These are phyloP conservation scores for Harringtonia lauricola DNA, from an alignment of 2,329 filamentous ascomycete species.

Conservation along the genomic window DNA sequence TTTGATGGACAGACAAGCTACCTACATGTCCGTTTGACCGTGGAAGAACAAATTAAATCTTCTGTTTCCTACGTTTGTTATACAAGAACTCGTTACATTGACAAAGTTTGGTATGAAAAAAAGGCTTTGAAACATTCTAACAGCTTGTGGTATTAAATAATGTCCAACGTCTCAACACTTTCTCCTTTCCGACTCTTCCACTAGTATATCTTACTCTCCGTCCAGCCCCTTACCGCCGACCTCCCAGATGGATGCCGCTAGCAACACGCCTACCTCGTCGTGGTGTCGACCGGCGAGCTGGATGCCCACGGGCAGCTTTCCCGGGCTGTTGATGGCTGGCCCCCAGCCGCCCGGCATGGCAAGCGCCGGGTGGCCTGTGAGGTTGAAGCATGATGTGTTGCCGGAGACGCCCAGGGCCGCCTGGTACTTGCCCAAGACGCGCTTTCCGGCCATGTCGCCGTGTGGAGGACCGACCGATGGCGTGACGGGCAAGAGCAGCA, in stretches of 20 bases:
- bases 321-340: constrained; percentile 8
- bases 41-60: too few species aligned
- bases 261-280: constrained; percentile 17
- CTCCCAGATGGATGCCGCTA: constrained; percentile 20
- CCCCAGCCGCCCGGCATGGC: constrained; percentile 31
- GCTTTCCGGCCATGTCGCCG: constrained; percentile 17
- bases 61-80: too few species aligned
- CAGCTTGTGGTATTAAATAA: too few species aligned
- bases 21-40: too few species aligned
- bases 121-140: too few species aligned
- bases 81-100: too few species aligned
- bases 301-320: constrained; percentile 19
- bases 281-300: constrained; percentile 20
- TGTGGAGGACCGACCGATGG: constrained; percentile 32
- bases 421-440: constrained; percentile 27
- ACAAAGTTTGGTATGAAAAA: too few species aligned
- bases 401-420: constrained; percentile 31
- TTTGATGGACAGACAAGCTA: too few species aligned
- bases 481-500: constrained; percentile 35
- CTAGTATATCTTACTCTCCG: not conserved
- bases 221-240: constrained; percentile 17
- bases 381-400: constrained; percentile 36
- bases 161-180: not conserved
- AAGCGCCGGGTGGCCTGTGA: constrained; percentile 37
- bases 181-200: too few species aligned